Evolutionary conservation across 306 rosid species (phyloP).

Genomic region (Prunus armeniaca): DNA sequence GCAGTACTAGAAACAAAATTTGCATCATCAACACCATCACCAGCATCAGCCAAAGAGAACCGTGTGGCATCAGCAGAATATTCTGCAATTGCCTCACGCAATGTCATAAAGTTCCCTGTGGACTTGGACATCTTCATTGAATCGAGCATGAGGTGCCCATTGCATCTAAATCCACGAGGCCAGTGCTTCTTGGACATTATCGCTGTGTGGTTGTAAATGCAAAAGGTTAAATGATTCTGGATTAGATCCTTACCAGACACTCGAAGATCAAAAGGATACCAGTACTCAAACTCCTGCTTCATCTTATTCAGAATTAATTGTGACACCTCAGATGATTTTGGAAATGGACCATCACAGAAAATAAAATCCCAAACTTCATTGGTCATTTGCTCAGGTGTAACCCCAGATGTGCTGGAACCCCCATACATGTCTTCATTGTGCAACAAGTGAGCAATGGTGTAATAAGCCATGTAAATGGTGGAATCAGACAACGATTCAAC

Average conservation of each 20-base stretch:
- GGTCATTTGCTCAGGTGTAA: slow-evolving; percentile 72
- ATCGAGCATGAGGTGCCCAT: slow-evolving; percentile 89
- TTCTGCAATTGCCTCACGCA: slow-evolving; percentile 82
- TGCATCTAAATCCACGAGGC: slow-evolving; percentile 92
- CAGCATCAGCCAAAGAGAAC: slow-evolving; percentile 94
- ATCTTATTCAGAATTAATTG: slow-evolving; percentile 52
- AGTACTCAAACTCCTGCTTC: slow-evolving; percentile 92
- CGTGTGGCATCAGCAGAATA: slow-evolving; percentile 91
- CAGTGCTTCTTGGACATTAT: slow-evolving; percentile 64
- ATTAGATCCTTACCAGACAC: slow-evolving; percentile 93
- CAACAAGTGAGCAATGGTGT: slow-evolving; percentile 73
- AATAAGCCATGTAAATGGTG: slow-evolving; percentile 93
- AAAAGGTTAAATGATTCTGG: slow-evolving; percentile 86
- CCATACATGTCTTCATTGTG: slow-evolving; percentile 77
- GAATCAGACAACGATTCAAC: slow-evolving; percentile 93
- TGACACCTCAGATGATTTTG: slow-evolving; percentile 61
- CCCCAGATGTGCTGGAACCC: slow-evolving; percentile 37
- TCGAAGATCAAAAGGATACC: slow-evolving; percentile 95
- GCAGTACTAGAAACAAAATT: slow-evolving; percentile 88
- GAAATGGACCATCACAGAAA: slow-evolving; percentile 65
- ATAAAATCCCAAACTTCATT: slow-evolving; percentile 86
- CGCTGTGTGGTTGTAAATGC: slow-evolving; percentile 84
- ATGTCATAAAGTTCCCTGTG: slow-evolving; percentile 85
- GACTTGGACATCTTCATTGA: slow-evolving; percentile 94
- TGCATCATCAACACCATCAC: slow-evolving; percentile 93